Conservation (phyloP, 2,329 filamentous ascomycete genomes). For the Fusarium subglutinans region DNA sequence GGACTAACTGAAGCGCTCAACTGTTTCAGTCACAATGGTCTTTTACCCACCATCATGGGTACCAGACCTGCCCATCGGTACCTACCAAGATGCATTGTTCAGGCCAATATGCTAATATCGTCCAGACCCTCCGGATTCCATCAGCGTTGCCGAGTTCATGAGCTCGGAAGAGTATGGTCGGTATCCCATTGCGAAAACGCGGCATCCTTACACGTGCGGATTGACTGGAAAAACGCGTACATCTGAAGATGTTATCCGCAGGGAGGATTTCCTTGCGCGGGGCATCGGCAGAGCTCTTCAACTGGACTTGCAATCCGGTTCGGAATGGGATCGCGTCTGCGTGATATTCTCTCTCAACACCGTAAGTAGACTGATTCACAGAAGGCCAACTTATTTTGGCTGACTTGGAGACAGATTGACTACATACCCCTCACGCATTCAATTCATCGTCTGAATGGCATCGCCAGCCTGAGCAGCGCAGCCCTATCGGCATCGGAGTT, state of each 20-base stretch:
- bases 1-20: fast-evolving
- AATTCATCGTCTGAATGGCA: conserved; percentile 75
- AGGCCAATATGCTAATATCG: not conserved
- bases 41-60: conserved; percentile 20
- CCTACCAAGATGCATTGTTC: too few relatives aligned
- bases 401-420: conserved; percentile 65
- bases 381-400: fast-evolving
- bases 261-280: conserved; percentile 73
- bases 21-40: not conserved
- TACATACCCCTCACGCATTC: conserved; percentile 77
- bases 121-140: not conserved
- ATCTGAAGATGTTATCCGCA: conserved; percentile 67
- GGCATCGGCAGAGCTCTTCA: conserved; percentile 69
- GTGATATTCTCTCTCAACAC: conserved; percentile 81
- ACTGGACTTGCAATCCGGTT: conserved; percentile 73
- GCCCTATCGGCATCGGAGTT: conserved; percentile 75
- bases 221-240: conserved; percentile 74
- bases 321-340: conserved; percentile 84
- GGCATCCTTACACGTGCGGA: conserved; percentile 79
- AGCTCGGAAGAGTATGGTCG: conserved; percentile 59
- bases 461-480: conserved; percentile 78
- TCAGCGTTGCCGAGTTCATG: conserved; percentile 78
- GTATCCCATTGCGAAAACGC: conserved; percentile 67
- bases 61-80: not conserved
- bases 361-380: conserved; percentile 69